Evolutionary conservation across 768 basidiomycete genomes (phyloP).

Genomic region (Amanita molliuscula): DNA sequence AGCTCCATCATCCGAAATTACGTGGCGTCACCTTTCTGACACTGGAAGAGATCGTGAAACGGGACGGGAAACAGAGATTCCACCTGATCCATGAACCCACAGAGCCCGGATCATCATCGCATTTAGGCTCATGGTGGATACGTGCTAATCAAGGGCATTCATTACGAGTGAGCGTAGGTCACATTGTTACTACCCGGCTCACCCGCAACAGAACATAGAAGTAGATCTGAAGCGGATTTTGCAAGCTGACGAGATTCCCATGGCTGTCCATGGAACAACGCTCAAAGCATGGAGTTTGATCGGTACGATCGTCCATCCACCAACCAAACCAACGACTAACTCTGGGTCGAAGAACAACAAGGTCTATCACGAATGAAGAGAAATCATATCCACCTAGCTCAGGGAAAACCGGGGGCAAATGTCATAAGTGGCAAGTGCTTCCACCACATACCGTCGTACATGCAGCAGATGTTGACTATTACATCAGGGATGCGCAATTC

Average conservation of each 20-base stretch:
- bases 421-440: constrained; percentile 62
- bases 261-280: constrained; percentile 81
- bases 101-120: constrained; percentile 10
- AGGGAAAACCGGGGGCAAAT: constrained; percentile 50
- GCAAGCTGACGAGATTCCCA: constrained; percentile 52
- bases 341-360: constrained; percentile 35
- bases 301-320: constrained; percentile 25
- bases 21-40: constrained; percentile 40
- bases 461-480: background rate
- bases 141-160: constrained; percentile 89
- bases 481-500: constrained; percentile 67
- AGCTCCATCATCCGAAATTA: constrained; percentile 68
- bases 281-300: constrained; percentile 61
- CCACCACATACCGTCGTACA: background rate
- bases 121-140: constrained; percentile 66
- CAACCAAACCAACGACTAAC: background rate
- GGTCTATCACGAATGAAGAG: constrained; percentile 80
- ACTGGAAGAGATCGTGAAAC: constrained; percentile 54
- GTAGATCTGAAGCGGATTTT: constrained; percentile 54
- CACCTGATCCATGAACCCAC: constrained; percentile 39
- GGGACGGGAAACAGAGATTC: constrained; percentile 60
- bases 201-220: constrained; percentile 42
- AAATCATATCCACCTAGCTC: constrained; percentile 90
- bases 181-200: background rate
- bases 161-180: constrained; percentile 42